These are phyloP conservation scores for Chaetomium olivaceum DNA, from an alignment of 2,329 filamentous ascomycete genomes.

Conservation along the genomic window DNA sequence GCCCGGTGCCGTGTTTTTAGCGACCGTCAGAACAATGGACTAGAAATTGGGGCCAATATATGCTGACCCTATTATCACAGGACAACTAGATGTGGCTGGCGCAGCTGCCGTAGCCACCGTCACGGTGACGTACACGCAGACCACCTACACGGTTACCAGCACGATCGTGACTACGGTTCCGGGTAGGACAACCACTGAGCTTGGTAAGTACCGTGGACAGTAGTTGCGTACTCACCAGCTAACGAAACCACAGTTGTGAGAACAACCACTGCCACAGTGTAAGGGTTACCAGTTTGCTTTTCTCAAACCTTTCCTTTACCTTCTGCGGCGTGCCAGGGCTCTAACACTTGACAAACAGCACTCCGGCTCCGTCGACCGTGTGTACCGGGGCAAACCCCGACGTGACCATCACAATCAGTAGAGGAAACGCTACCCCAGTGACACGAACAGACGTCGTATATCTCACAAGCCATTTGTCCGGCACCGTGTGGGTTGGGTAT, in stretches of 20 bases:
- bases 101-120: conserved; percentile 36
- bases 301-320: not conserved
- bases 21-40: not conserved
- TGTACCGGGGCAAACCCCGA: conserved; percentile 36
- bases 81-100: conserved; percentile 29
- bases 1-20: not conserved
- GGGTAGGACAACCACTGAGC: conserved; percentile 39
- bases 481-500: conserved; percentile 43
- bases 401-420: conserved; percentile 38
- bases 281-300: conserved; percentile 18
- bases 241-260: conserved; percentile 31
- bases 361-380: conserved; percentile 39
- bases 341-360: conserved; percentile 29
- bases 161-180: conserved; percentile 40
- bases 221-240: not conserved
- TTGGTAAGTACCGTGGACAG: conserved; percentile 30
- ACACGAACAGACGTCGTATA: conserved; percentile 42
- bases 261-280: conserved; percentile 39
- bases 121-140: conserved; percentile 43
- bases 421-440: conserved; percentile 32
- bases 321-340: not conserved
- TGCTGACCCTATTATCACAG: conserved; percentile 16
- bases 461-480: conserved; percentile 38
- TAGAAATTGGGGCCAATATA: too few species aligned
- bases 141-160: conserved; percentile 41